Evolutionary conservation across 2,329 filamentous ascomycete species (phyloP).

Genomic region (Fusarium equiseti): DNA sequence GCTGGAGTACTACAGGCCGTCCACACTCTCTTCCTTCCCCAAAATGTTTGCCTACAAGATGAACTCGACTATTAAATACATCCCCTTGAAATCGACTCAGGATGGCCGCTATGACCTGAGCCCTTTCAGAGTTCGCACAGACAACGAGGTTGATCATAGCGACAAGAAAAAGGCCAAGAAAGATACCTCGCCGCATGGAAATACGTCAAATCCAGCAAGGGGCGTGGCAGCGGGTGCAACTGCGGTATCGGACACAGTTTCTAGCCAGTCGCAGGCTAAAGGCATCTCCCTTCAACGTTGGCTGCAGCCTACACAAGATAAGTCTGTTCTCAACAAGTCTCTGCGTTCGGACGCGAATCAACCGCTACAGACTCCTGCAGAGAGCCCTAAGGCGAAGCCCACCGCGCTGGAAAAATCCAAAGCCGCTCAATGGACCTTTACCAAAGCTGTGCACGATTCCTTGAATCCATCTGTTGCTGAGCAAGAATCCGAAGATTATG

Average conservation of each 20-base stretch:
- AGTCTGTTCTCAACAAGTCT: conserved; percentile 40
- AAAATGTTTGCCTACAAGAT: conserved; percentile 95
- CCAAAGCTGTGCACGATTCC: conserved; percentile 85
- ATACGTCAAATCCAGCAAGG: conserved; percentile 62
- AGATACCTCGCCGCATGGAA: conserved; percentile 73
- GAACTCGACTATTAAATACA: conserved; percentile 88
- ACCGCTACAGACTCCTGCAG: conserved; percentile 35
- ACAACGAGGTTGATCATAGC: conserved; percentile 67
- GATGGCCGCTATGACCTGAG: conserved; percentile 85
- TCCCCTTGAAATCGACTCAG: conserved; percentile 78
- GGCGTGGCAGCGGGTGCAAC: conserved; percentile 49
- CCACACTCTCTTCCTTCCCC: conserved; percentile 86
- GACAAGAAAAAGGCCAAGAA: conserved; percentile 75
- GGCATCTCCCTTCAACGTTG: conserved; percentile 71
- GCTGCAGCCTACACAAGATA: conserved; percentile 65
- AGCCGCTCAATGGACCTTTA: conserved; percentile 88
- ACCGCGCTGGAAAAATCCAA: conserved; percentile 80
- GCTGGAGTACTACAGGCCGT: conserved; percentile 94
- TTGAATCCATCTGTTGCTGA: conserved; percentile 84
- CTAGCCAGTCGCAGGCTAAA: conserved; percentile 55
- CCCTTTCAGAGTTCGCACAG: conserved; percentile 84
- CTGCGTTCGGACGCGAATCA: conserved; percentile 34
- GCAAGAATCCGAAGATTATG: conserved; percentile 86
- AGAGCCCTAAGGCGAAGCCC: conserved; percentile 61
- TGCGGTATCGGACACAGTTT: conserved; percentile 55